These are phyloP conservation scores for Sanghuangporus baumii DNA, from an alignment of 1,284 basidiomycete species.

Conservation along the genomic window DNA sequence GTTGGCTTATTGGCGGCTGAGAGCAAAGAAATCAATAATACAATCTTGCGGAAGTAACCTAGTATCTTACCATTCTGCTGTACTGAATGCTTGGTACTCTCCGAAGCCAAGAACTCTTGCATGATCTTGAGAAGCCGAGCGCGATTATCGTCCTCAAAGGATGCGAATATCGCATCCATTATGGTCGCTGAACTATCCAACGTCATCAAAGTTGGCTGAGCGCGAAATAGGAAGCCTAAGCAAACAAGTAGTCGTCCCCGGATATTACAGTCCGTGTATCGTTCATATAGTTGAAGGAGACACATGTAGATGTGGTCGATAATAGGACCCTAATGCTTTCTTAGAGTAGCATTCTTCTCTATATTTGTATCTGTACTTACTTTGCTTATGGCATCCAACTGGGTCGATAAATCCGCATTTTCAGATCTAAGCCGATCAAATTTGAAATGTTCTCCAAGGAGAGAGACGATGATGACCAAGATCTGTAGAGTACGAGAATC, in stretches of 20 bases:
- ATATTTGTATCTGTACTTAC: conserved; percentile 30
- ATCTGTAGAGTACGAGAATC: conserved; percentile 47
- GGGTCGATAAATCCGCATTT: conserved; percentile 46
- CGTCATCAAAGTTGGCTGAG: conserved; percentile 87
- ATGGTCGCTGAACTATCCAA: conserved; percentile 70
- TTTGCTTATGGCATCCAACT: conserved; percentile 56
- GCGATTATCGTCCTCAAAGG: conserved; percentile 64
- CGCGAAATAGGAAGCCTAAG: conserved; percentile 88
- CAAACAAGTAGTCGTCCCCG: conserved; percentile 72
- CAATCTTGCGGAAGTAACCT: conserved; percentile 20
- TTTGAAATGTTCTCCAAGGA: conserved; percentile 85
- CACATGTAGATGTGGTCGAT: conserved; percentile 77
- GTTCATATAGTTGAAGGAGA: conserved; percentile 67
- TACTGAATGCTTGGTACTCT: conserved; percentile 68
- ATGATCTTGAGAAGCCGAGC: conserved; percentile 81
- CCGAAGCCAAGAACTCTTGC: conserved; percentile 83
- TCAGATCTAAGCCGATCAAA: conserved; percentile 73
- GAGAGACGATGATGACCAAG: conserved; percentile 75
- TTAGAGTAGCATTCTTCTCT: not conserved
- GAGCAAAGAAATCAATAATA: not conserved
- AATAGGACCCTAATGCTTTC: conserved; percentile 52
- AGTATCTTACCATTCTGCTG: conserved; percentile 52
- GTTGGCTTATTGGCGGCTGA: conserved; percentile 32
- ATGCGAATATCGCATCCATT: conserved; percentile 83
- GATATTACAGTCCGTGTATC: conserved; percentile 46